phyloP scores from a whole-genome alignment of 2,329 filamentous ascomycete species.

The Sporothrix pseudoabietina region DNA sequence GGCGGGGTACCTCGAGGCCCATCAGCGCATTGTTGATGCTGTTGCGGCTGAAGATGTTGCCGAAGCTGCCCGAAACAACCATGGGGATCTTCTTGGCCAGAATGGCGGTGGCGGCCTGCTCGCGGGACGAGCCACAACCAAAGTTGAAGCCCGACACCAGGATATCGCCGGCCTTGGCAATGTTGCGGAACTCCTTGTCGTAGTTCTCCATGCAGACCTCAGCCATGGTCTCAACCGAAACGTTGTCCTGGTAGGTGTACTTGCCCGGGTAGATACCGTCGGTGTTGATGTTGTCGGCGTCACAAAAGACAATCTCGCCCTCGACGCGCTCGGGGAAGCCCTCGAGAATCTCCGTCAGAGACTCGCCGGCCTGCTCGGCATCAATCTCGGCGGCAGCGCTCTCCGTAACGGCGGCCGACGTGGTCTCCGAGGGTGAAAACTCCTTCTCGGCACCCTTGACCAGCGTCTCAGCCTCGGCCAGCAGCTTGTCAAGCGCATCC shows the following conservation, averaged over 20 bases:
- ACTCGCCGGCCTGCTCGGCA: constrained; percentile 41
- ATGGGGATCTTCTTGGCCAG: constrained; percentile 78
- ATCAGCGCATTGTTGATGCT: constrained; percentile 70
- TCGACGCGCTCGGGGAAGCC: constrained; percentile 82
- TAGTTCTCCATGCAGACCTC: constrained; percentile 94
- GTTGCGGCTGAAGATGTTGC: constrained; percentile 77
- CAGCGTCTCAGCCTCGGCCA: constrained; percentile 67
- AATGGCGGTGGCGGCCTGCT: constrained; percentile 87
- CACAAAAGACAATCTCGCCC: constrained; percentile 87
- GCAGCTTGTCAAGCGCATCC: constrained; percentile 70
- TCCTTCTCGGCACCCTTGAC: constrained; percentile 54
- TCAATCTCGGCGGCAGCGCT: constrained; percentile 37
- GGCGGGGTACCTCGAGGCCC: constrained; percentile 67
- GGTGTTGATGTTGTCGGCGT: constrained; percentile 82
- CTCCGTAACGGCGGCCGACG: constrained; percentile 36
- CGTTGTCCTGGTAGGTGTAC: constrained; percentile 84
- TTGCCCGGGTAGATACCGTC: constrained; percentile 82
- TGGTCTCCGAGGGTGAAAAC: constrained; percentile 43
- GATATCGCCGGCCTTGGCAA: constrained; percentile 72
- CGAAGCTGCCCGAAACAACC: constrained; percentile 78
- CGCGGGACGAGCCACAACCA: constrained; percentile 69
- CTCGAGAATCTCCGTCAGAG: constrained; percentile 70
- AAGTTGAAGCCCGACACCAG: constrained; percentile 88
- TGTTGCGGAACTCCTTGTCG: constrained; percentile 67
- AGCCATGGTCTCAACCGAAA: constrained; percentile 78